Evolutionary conservation across 495 filamentous ascomycete species (phyloP).

Genomic region (Penicillium bovifimosum): DNA sequence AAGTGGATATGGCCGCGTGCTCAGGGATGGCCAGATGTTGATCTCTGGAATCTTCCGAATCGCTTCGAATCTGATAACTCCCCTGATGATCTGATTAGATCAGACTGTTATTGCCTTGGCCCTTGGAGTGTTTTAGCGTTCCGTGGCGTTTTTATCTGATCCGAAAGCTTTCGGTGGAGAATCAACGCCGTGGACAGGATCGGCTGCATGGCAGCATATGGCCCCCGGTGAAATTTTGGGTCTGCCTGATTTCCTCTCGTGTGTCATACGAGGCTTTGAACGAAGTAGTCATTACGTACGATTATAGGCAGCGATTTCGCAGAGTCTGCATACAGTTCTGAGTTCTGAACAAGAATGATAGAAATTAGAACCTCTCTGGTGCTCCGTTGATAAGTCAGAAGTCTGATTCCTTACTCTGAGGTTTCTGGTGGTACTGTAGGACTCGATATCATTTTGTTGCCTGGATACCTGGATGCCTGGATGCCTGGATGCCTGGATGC

Average conservation of each 20-base stretch:
- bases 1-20: neutral
- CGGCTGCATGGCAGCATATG: neutral
- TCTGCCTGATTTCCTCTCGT: neutral
- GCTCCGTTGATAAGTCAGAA: too few species aligned
- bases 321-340: neutral
- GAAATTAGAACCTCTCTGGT: neutral
- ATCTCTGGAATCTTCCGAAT: neutral
- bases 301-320: neutral
- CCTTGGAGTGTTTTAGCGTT: neutral
- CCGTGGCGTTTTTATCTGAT: constrained; percentile 6
- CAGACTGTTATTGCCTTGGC: neutral
- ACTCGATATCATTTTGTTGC: too few species aligned
- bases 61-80: neutral
- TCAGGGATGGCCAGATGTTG: neutral
- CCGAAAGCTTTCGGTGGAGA: neutral
- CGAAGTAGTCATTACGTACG: neutral
- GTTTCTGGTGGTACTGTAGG: too few species aligned
- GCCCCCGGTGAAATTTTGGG: too few species aligned
- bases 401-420: too few species aligned
- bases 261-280: too few species aligned
- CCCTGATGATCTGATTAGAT: constrained; percentile 5
- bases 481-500: too few species aligned
- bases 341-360: neutral
- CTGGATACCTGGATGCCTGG: too few species aligned
- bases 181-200: neutral